Conservation (phyloP, 1,284 basidiomycete genomes). For the Peniophora sp. region DNA sequence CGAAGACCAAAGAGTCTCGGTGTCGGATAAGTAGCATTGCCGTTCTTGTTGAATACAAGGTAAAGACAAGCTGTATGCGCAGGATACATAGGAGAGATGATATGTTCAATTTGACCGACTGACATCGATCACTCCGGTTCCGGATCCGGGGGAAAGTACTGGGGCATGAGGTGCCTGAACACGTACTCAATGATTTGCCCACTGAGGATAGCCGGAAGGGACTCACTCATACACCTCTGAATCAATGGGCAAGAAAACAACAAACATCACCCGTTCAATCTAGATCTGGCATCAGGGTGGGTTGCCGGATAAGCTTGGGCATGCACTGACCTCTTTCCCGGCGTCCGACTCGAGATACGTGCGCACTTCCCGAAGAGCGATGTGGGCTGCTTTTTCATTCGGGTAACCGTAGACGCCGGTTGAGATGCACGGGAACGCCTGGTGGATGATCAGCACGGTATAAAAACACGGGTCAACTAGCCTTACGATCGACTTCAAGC, state of each 20-base stretch:
- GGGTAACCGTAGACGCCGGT: constrained; percentile 80
- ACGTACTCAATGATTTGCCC: not conserved
- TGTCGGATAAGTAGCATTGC: not conserved
- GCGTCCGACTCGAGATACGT: constrained; percentile 47
- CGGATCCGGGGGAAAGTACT: constrained; percentile 47
- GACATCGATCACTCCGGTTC: not conserved
- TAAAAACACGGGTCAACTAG: not conserved
- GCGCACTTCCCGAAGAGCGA: constrained; percentile 57
- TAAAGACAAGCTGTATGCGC: too few relatives aligned
- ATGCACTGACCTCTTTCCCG: constrained; percentile 37
- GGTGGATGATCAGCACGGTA: constrained; percentile 13
- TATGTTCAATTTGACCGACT: too few relatives aligned
- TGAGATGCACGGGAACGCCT: constrained; percentile 79
- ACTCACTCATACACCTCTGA: constrained; percentile 57
- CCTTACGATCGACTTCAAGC: constrained; percentile 56
- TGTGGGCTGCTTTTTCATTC: constrained; percentile 58
- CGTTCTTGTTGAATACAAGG: too few relatives aligned
- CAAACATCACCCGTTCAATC: constrained; percentile 70
- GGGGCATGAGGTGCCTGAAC: constrained; percentile 45
- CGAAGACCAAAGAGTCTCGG: too few relatives aligned
- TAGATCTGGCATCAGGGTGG: constrained; percentile 18
- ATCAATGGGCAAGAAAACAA: constrained; percentile 64
- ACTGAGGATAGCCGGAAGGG: not conserved
- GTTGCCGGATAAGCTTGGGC: not conserved
- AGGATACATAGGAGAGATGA: too few relatives aligned